Evolutionary conservation across 148 eudicot species (phyloP).

Genomic region (Amaranthus cruentus): DNA sequence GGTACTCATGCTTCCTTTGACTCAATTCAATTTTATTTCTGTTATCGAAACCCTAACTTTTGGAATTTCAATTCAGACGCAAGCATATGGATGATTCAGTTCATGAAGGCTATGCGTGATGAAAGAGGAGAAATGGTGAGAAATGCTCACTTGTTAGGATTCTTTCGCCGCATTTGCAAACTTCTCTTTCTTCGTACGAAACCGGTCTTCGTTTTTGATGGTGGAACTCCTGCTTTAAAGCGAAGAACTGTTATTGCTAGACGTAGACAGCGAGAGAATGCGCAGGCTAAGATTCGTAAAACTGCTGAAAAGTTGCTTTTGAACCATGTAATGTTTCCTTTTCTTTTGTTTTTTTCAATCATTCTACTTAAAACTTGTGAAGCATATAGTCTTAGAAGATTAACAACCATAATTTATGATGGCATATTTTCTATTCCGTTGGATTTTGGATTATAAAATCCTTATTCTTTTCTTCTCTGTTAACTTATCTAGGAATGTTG

Average conservation of each 20-base stretch:
- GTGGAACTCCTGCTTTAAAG: slow-evolving; percentile 87
- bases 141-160: slow-evolving; percentile 86
- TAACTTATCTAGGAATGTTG: no score
- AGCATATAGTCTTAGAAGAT: no score
- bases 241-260: slow-evolving; percentile 87
- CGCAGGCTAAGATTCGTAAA: slow-evolving; percentile 83
- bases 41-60: slow-evolving; percentile 12
- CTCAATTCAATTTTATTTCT: slow-evolving; percentile 20
- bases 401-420: no score
- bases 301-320: slow-evolving; percentile 90
- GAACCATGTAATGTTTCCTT: slow-evolving; percentile 51
- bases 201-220: slow-evolving; percentile 95
- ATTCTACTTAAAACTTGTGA: neutral
- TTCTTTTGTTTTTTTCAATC: neutral
- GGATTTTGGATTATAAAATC: no score
- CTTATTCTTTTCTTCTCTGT: no score
- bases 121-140: slow-evolving; percentile 96
- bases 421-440: no score
- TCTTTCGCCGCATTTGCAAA: slow-evolving; percentile 96
- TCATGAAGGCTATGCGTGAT: slow-evolving; percentile 97
- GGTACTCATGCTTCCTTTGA: slow-evolving; percentile 33
- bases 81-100: slow-evolving; percentile 97
- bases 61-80: slow-evolving; percentile 49
- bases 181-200: slow-evolving; percentile 80
- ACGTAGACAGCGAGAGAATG: slow-evolving; percentile 86